phyloP scores from a whole-genome alignment of 1,284 basidiomycete genomes.

The Fistulinella cinereoalba region DNA sequence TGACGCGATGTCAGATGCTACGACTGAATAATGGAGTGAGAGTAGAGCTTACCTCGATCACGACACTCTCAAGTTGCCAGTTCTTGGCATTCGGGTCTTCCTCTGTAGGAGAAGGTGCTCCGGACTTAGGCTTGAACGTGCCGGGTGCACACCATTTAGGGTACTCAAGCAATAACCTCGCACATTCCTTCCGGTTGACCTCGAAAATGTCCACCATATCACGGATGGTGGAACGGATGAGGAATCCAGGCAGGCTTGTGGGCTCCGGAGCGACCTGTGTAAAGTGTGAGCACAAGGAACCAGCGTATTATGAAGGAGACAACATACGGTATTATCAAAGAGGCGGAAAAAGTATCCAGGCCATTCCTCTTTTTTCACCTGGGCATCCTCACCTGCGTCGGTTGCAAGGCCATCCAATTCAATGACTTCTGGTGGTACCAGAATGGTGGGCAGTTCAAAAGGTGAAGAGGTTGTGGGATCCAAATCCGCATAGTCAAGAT shows the following conservation, averaged over 20 bases:
- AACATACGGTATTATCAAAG: slow-evolving; percentile 76
- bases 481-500: slow-evolving; percentile 48
- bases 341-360: slow-evolving; percentile 68
- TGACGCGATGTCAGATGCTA: too few species aligned
- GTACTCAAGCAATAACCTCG: slow-evolving; percentile 82
- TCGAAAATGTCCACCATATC: slow-evolving; percentile 93
- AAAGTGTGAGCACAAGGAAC: slow-evolving; percentile 2
- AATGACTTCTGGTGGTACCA: slow-evolving; percentile 86
- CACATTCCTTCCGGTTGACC: slow-evolving; percentile 94
- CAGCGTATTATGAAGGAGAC: neutral
- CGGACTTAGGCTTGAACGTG: slow-evolving; percentile 77
- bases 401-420: slow-evolving; percentile 69
- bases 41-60: slow-evolving; percentile 63
- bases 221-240: slow-evolving; percentile 73
- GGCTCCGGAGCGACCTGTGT: slow-evolving; percentile 73
- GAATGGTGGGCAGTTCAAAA: slow-evolving; percentile 72
- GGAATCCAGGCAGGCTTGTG: slow-evolving; percentile 73
- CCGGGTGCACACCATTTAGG: slow-evolving; percentile 83
- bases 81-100: slow-evolving; percentile 57
- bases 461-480: slow-evolving; percentile 45
- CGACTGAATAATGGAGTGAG: too few species aligned
- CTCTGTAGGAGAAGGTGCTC: slow-evolving; percentile 42
- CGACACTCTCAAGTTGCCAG: slow-evolving; percentile 77
- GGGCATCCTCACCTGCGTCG: slow-evolving; percentile 61
- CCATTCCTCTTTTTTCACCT: slow-evolving; percentile 76